Conservation (phyloP, 176 grass and related monocot species). For the Zea luxurians region DNA sequence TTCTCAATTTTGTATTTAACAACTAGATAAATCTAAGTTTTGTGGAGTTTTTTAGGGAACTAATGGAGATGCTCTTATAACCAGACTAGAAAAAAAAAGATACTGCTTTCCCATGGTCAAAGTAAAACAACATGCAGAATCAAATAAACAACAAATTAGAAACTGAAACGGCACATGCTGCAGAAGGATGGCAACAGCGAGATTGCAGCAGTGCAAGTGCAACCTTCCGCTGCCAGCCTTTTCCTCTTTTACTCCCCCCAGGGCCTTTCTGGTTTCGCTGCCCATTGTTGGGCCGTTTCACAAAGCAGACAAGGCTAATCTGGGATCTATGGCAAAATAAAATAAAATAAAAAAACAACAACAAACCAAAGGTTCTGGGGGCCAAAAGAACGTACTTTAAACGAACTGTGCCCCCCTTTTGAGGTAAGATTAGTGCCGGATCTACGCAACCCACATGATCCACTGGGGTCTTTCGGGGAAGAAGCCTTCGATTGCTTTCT, state of each 20-base stretch:
- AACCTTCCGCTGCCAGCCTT: conserved; percentile 2
- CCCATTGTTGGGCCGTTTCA: conserved; percentile 19
- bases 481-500: conserved; percentile 39
- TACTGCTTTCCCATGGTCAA: conserved; percentile 19
- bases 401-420: conserved; percentile 41
- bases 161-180: conserved; percentile 25
- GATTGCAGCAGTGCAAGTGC: conserved; percentile 40
- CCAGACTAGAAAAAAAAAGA: neutral
- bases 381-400: conserved; percentile 44
- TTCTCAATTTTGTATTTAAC: too few relatives aligned
- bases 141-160: conserved; percentile 18
- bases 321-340: neutral
- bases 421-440: conserved; percentile 76
- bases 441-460: conserved; percentile 84
- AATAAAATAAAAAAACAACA: conserved; percentile 3
- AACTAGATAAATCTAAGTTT: too few relatives aligned
- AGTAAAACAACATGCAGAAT: conserved; percentile 16
- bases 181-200: neutral
- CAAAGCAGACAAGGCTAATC: conserved; percentile 42
- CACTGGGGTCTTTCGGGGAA: conserved; percentile 43
- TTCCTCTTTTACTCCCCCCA: conserved; percentile 30
- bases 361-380: conserved; percentile 1
- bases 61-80: too few relatives aligned
- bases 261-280: conserved; percentile 10
- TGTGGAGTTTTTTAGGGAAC: too few relatives aligned